phyloP scores from a whole-genome alignment of 2,329 filamentous ascomycete genomes.

The Fusarium mundagurra region DNA sequence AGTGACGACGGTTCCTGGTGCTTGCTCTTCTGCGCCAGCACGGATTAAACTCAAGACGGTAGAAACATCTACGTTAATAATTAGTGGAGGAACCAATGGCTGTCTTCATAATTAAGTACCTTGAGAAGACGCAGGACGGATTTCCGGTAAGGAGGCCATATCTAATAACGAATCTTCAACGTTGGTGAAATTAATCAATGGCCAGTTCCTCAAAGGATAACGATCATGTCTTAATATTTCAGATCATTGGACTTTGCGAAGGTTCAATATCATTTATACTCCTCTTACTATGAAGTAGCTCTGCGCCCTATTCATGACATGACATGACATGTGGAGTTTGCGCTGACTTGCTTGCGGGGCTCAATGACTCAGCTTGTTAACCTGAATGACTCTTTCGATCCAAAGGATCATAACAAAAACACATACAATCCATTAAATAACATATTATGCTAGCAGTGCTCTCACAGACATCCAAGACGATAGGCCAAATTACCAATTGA shows the following conservation, averaged over 20 bases:
- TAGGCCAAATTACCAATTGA: not conserved
- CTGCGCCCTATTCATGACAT: not conserved
- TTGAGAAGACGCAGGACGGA: not conserved
- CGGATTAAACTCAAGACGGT: not conserved
- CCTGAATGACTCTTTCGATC: not conserved
- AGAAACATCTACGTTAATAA: not conserved
- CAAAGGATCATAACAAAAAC: not conserved
- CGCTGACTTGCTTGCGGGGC: not conserved
- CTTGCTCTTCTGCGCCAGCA: not conserved
- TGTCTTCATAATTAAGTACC: not conserved
- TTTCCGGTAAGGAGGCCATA: not conserved
- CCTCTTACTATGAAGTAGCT: not conserved
- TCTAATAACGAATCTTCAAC: no score
- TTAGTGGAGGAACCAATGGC: not conserved
- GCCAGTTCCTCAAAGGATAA: not conserved
- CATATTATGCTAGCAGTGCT: accelerated
- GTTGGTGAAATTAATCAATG: not conserved
- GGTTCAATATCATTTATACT: not conserved
- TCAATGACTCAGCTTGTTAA: not conserved
- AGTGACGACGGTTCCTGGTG: not conserved
- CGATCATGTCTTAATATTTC: accelerated
- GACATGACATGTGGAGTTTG: not conserved
- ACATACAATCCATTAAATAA: not conserved
- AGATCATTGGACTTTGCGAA: not conserved
- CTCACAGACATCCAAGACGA: accelerated